Evolutionary conservation across 1,284 basidiomycete genomes (phyloP).

Genomic region (Tetrapyrgos nigripes): DNA sequence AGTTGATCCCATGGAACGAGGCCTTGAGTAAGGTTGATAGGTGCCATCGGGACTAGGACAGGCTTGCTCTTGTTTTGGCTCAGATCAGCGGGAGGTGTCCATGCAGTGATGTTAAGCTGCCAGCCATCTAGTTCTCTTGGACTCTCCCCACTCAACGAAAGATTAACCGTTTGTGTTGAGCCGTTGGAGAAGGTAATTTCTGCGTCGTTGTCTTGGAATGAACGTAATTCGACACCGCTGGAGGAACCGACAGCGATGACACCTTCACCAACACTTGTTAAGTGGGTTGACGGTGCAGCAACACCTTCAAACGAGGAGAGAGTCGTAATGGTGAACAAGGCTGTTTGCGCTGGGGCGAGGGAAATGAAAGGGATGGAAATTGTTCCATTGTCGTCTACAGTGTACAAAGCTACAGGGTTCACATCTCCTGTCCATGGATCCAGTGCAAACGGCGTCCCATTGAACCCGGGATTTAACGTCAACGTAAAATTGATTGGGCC

Average conservation of each 20-base stretch:
- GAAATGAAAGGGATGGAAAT: constrained; percentile 21
- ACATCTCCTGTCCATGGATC: constrained; percentile 21
- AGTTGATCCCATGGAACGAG: constrained; percentile 23
- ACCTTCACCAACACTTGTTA: constrained; percentile 5
- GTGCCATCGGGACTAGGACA: constrained; percentile 17
- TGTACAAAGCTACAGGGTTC: constrained; percentile 18
- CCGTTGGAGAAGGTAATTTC: constrained; percentile 13
- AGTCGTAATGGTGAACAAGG: constrained; percentile 19
- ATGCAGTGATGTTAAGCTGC: constrained; percentile 20
- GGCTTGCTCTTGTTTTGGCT: constrained; percentile 16
- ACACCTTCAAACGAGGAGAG: constrained; percentile 17
- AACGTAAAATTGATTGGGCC: constrained; percentile 20
- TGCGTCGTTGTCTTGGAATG: constrained; percentile 11
- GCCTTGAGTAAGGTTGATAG: constrained; percentile 21
- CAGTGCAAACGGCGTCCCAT: constrained; percentile 21
- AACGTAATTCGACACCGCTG: constrained; percentile 12
- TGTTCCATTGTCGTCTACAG: constrained; percentile 7
- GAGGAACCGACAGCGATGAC: constrained; percentile 11
- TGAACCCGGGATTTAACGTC: constrained; percentile 16
- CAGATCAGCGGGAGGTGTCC: constrained; percentile 20
- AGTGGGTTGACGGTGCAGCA: constrained; percentile 5
- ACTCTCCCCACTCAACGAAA: constrained; percentile 18
- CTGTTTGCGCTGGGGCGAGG: constrained; percentile 16
- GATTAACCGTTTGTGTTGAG: constrained; percentile 7
- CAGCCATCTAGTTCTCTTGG: constrained; percentile 16